Conservation (phyloP, 495 filamentous ascomycete genomes). For the Trypethelium eluteriae region DNA sequence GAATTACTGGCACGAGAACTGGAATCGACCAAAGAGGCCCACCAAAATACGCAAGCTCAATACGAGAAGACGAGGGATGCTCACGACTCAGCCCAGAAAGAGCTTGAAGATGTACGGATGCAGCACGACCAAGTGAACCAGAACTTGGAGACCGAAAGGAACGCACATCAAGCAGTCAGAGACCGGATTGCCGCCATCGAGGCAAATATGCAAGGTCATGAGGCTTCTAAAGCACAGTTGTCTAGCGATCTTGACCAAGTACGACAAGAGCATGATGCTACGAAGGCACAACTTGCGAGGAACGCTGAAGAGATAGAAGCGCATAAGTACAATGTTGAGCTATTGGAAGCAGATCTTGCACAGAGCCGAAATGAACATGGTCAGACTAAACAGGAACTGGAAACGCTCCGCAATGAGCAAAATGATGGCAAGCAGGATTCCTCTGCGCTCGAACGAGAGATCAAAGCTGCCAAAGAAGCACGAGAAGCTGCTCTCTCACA, state of each 20-base stretch:
- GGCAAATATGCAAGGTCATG: not conserved
- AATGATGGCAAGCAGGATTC: not conserved
- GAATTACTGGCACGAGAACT: not conserved
- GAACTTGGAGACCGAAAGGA: not conserved
- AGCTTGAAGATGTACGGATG: not conserved
- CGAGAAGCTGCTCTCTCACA: not conserved
- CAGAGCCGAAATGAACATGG: not conserved
- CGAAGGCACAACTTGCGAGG: not conserved
- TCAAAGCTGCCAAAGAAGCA: not conserved
- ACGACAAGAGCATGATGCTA: not conserved
- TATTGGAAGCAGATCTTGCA: not conserved
- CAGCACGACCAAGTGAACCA: not conserved
- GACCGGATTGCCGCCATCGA: slow-evolving; percentile 2
- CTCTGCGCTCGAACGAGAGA: not conserved
- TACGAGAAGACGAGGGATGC: not conserved
- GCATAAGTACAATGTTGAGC: slow-evolving; percentile 6
- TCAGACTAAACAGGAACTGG: not conserved
- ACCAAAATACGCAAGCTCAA: not conserved
- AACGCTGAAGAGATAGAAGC: not conserved
- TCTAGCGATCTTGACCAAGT: not conserved
- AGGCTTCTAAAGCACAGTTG: not conserved
- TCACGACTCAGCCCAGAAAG: not conserved
- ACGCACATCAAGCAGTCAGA: slow-evolving; percentile 6
- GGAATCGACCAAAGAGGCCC: not conserved
- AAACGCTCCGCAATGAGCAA: not conserved